These are phyloP conservation scores for Euphorbia corollata DNA, from an alignment of 441 rosid species.

Conservation along the genomic window DNA sequence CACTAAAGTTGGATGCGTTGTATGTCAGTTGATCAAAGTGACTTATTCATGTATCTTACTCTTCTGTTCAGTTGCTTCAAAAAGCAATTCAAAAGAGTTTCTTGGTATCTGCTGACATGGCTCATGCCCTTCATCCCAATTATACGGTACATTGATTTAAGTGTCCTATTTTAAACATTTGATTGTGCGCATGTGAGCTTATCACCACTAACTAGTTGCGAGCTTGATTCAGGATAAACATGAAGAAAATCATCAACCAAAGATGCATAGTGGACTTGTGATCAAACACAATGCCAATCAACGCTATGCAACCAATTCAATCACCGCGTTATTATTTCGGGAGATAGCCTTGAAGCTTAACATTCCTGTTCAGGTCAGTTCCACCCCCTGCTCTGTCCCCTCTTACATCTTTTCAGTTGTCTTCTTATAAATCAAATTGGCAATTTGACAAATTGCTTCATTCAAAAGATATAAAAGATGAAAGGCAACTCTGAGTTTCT, in stretches of 20 bases:
- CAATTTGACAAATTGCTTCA: not conserved
- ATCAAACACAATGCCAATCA: slow-evolving; percentile 95
- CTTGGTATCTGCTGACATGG: slow-evolving; percentile 97
- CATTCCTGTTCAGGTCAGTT: slow-evolving; percentile 71
- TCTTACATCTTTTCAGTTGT: not conserved
- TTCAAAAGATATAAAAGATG: not conserved
- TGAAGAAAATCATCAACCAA: slow-evolving; percentile 93
- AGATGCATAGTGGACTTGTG: slow-evolving; percentile 96
- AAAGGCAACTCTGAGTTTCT: not conserved
- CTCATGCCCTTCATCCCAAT: slow-evolving; percentile 96
- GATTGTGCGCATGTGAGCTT: slow-evolving; percentile 16
- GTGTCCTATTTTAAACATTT: slow-evolving; percentile 4
- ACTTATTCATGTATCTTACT: too few species aligned
- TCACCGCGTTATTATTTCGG: slow-evolving; percentile 72
- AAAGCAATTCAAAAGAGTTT: slow-evolving; percentile 85
- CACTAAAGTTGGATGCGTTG: not conserved
- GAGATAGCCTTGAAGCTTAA: slow-evolving; percentile 73
- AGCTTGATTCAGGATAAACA: slow-evolving; percentile 62
- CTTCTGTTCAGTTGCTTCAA: slow-evolving; percentile 53
- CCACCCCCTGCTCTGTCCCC: not conserved
- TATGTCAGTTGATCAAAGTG: not conserved
- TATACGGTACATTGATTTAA: slow-evolving; percentile 44
- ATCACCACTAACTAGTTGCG: not conserved
- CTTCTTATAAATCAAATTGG: not conserved
- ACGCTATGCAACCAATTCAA: slow-evolving; percentile 89